Conservation (phyloP, 169 alveolate genomes). For the Babesia divergens region DNA sequence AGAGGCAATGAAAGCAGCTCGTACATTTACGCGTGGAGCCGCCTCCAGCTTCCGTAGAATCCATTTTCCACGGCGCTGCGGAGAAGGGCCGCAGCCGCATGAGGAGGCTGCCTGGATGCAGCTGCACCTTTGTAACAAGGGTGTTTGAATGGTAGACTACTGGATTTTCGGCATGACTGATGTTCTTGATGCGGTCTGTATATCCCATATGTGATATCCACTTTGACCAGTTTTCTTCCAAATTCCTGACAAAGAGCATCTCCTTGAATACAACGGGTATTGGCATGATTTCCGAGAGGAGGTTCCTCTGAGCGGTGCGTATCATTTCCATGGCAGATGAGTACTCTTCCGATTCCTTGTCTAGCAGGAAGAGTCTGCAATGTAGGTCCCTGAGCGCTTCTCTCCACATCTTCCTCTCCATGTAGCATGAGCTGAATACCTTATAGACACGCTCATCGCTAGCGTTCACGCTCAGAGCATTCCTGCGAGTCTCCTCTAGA, state of each 20-base stretch:
- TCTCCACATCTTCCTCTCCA: conserved; percentile 22
- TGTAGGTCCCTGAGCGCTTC: conserved; percentile 29
- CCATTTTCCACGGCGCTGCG: conserved; percentile 56
- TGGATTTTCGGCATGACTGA: neutral
- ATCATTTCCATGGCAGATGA: conserved; percentile 9
- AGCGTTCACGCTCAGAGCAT: neutral
- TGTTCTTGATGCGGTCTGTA: conserved; percentile 22
- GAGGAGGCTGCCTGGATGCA: conserved; percentile 47
- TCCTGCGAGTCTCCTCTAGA: neutral
- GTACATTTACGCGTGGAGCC: neutral
- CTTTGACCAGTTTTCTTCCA: neutral
- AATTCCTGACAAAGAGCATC: conserved; percentile 34
- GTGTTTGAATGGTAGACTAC: neutral
- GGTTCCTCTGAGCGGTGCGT: conserved; percentile 8
- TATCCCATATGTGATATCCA: conserved; percentile 58
- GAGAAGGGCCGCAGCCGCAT: conserved; percentile 35
- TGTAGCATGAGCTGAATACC: conserved; percentile 20
- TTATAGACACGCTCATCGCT: conserved; percentile 44
- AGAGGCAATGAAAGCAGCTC: conserved; percentile 85
- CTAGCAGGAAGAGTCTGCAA: conserved; percentile 40
- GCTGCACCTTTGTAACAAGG: conserved; percentile 6
- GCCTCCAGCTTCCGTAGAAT: neutral
- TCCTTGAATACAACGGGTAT: conserved; percentile 46
- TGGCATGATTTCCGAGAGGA: conserved; percentile 34
- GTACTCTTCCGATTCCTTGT: conserved; percentile 33